Conservation (phyloP, 73 alveolate species). For the Stentor coeruleus region DNA sequence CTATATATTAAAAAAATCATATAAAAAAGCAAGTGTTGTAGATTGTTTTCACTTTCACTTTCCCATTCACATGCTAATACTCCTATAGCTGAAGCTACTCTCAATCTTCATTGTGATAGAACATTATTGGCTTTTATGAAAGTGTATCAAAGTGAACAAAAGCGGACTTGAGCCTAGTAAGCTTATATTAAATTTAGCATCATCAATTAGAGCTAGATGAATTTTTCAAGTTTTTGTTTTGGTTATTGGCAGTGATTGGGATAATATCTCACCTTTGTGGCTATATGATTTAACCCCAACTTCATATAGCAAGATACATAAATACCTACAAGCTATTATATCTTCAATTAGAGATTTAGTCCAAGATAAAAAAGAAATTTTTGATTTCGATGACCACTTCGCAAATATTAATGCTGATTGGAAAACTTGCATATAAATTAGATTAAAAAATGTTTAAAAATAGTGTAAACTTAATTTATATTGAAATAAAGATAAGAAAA, state of each 20-base stretch:
- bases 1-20: too few species aligned
- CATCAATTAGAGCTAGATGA: neutral
- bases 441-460: too few species aligned
- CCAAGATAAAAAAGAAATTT: neutral
- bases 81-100: too few species aligned
- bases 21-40: too few species aligned
- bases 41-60: too few species aligned
- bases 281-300: neutral
- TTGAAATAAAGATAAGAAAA: too few species aligned
- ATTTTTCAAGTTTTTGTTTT: neutral
- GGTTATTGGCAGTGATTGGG: conserved; percentile 5
- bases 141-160: neutral
- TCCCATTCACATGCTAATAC: too few species aligned
- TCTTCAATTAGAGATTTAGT: neutral
- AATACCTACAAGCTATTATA: neutral
- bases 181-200: neutral
- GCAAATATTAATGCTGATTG: neutral
- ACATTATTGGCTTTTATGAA: too few species aligned
- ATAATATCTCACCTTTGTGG: neutral
- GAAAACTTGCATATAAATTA: conserved; percentile 12
- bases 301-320: neutral
- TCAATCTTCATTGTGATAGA: too few species aligned
- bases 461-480: too few species aligned
- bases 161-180: neutral
- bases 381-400: conserved; percentile 23